Conservation (phyloP, 228 moss, liverwort and hornwort species). For the Sphagnum magellanicum region DNA sequence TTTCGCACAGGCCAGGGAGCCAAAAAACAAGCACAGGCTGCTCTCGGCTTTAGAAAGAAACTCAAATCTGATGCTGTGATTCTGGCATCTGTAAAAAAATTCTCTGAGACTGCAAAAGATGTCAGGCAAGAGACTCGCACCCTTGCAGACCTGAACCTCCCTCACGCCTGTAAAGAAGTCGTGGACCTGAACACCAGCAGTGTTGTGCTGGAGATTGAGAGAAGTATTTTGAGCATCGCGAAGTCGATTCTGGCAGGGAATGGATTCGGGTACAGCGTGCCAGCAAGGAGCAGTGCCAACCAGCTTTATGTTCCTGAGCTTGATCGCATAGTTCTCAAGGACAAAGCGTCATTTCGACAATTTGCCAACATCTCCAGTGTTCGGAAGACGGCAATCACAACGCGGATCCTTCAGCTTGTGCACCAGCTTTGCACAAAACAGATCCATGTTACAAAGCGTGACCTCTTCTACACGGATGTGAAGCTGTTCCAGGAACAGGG, state of each 20-base stretch:
- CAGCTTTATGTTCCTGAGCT: constrained; percentile 88
- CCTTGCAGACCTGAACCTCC: constrained; percentile 64
- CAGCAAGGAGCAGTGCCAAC: constrained; percentile 67
- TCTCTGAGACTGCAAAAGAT: constrained; percentile 44
- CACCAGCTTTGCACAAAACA: constrained; percentile 45
- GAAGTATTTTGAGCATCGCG: constrained; percentile 61
- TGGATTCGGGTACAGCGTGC: constrained; percentile 78
- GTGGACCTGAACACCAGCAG: constrained; percentile 74
- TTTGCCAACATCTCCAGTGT: constrained; percentile 86
- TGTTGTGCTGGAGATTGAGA: constrained; percentile 77
- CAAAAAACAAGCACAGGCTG: constrained; percentile 73
- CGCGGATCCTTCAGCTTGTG: constrained; percentile 85
- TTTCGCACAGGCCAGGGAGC: too few relatives aligned
- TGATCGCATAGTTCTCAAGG: constrained; percentile 86
- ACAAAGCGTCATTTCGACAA: constrained; percentile 78
- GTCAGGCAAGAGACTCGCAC: constrained; percentile 59
- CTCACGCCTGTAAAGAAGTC: constrained; percentile 74
- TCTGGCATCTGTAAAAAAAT: constrained; percentile 57
- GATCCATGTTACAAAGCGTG: constrained; percentile 93
- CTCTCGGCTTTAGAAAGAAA: constrained; percentile 75
- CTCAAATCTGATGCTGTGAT: constrained; percentile 61
- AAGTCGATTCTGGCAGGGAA: constrained; percentile 71
- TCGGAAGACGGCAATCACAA: constrained; percentile 90
- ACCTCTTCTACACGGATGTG: constrained; percentile 92
- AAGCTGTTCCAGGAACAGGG: constrained; percentile 95